Conservation (phyloP, 1,284 basidiomycete species). For the Puccinia hordei region DNA sequence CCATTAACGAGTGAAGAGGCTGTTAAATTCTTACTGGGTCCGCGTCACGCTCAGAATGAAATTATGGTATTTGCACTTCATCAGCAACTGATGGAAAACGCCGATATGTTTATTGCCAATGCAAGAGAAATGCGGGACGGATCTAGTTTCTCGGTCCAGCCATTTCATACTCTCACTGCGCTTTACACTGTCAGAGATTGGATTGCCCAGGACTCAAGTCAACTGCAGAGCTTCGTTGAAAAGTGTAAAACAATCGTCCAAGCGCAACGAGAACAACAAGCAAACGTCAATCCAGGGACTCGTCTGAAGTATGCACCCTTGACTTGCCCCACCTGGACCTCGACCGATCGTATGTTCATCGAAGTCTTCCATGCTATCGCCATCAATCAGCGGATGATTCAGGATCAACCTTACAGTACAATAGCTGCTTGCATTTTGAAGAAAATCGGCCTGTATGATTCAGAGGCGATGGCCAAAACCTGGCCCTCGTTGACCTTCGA, state of each 20-base stretch:
- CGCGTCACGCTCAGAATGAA: constrained; percentile 56
- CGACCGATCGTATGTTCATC: constrained; percentile 44
- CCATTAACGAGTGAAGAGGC: constrained; percentile 51
- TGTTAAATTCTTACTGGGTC: constrained; percentile 40
- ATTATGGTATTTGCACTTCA: constrained; percentile 69
- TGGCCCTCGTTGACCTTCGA: constrained; percentile 50
- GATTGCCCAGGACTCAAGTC: constrained; percentile 59
- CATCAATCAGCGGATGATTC: constrained; percentile 50
- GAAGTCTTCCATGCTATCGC: constrained; percentile 49
- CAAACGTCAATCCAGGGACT: background rate
- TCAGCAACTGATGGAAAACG: constrained; percentile 70
- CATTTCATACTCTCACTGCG: constrained; percentile 66
- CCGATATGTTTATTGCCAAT: constrained; percentile 70
- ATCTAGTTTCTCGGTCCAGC: constrained; percentile 72
- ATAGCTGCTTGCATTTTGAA: constrained; percentile 46
- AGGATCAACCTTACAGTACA: constrained; percentile 50
- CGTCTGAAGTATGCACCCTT: constrained; percentile 43
- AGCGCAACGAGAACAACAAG: constrained; percentile 23
- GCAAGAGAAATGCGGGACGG: constrained; percentile 65
- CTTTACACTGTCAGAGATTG: constrained; percentile 66
- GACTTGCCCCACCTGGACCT: constrained; percentile 30
- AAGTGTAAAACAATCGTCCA: constrained; percentile 47
- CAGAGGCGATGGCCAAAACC: constrained; percentile 42
- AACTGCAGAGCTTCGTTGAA: constrained; percentile 51
- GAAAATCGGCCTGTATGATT: constrained; percentile 47